These are phyloP conservation scores for Cladophialophora yegresii DNA, from an alignment of 2,329 filamentous ascomycete genomes.

Conservation along the genomic window DNA sequence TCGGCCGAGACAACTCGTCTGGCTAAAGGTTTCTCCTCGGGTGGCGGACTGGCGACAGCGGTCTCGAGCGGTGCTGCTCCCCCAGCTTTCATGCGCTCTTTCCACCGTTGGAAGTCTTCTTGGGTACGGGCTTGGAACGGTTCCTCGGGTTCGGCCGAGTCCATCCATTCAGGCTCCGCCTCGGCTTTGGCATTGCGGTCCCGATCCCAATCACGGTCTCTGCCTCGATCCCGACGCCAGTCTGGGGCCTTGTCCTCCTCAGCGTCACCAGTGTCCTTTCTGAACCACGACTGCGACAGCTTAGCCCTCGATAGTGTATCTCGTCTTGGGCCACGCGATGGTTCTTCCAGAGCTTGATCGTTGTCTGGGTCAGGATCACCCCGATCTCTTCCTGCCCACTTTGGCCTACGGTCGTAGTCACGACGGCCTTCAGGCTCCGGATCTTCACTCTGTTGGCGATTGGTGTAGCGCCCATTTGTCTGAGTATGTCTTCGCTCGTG, in stretches of 20 bases:
- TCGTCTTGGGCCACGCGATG: slow-evolving; percentile 18
- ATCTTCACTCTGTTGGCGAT: slow-evolving; percentile 28
- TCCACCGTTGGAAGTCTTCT: slow-evolving; percentile 93
- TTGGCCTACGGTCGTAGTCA: slow-evolving; percentile 32
- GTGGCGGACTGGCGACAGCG: slow-evolving; percentile 26
- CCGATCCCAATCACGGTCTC: slow-evolving; percentile 62
- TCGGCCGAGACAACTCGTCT: slow-evolving; percentile 33
- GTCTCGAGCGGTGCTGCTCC: slow-evolving; percentile 34
- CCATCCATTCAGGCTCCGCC: slow-evolving; percentile 86
- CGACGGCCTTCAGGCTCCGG: slow-evolving; percentile 24
- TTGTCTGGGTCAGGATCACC: slow-evolving; percentile 30
- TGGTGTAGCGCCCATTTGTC: slow-evolving; percentile 26
- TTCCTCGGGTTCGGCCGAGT: slow-evolving; percentile 63
- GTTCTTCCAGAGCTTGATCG: slow-evolving; percentile 23
- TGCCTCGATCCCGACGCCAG: slow-evolving; percentile 56
- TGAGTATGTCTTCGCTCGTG: slow-evolving; percentile 22
- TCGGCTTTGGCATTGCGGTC: slow-evolving; percentile 59
- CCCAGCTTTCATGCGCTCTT: slow-evolving; percentile 81
- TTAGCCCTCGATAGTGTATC: slow-evolving; percentile 50
- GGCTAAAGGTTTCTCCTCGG: slow-evolving; percentile 41
- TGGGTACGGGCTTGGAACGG: slow-evolving; percentile 68
- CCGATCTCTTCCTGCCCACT: slow-evolving; percentile 34
- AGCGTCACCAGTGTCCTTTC: slow-evolving; percentile 54
- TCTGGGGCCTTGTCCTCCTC: slow-evolving; percentile 63
- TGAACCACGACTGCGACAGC: slow-evolving; percentile 74